Evolutionary conservation across 129 eudicot genomes (phyloP).

Genomic region (Escallonia rubra): DNA sequence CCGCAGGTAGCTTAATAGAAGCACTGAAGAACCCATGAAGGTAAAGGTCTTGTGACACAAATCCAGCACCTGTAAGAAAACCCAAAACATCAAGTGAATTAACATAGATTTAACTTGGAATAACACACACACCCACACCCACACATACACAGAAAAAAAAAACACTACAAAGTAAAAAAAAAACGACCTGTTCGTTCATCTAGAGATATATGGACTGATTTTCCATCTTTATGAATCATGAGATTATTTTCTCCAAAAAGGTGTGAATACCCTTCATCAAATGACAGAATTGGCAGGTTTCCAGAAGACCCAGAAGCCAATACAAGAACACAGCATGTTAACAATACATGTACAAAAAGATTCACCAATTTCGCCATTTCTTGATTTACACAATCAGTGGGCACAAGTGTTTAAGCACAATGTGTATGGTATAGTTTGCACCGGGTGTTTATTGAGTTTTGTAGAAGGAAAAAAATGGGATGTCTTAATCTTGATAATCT

Average conservation of each 20-base stretch:
- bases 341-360: conserved; percentile 1
- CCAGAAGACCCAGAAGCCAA: conserved; percentile 30
- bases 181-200: conserved; percentile 55
- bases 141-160: background rate
- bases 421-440: background rate
- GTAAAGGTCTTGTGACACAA: conserved; percentile 27
- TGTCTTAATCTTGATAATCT: too few relatives aligned
- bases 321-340: conserved; percentile 18
- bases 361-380: conserved; percentile 16
- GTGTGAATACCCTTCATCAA: conserved; percentile 64
- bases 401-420: background rate
- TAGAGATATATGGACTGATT: conserved; percentile 47
- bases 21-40: conserved; percentile 33
- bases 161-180: background rate
- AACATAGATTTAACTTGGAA: too few relatives aligned
- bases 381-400: background rate
- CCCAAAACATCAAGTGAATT: background rate
- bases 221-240: conserved; percentile 49
- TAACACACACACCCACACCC: background rate
- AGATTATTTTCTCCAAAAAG: conserved; percentile 57
- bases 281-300: conserved; percentile 45
- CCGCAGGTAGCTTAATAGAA: conserved; percentile 30
- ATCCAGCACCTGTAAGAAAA: conserved; percentile 30
- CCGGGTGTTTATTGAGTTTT: background rate
- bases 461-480: background rate